phyloP scores from a whole-genome alignment of 371 early-diverging fungal genomes.

The Capniomyces stellatus region DNA sequence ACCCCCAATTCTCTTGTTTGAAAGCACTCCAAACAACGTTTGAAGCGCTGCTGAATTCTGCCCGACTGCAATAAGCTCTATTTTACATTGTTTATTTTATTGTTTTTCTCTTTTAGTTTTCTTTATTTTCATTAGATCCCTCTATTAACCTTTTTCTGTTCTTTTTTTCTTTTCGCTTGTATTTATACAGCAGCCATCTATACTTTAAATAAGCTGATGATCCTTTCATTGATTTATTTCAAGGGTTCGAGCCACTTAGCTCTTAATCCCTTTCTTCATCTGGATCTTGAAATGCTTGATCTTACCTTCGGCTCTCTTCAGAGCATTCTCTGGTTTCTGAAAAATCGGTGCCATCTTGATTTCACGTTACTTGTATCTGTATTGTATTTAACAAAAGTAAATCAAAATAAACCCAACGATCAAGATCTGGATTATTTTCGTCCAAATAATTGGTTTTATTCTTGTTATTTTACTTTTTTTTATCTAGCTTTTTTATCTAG shows the following conservation, averaged over 20 bases:
- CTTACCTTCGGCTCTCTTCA: conserved; percentile 7
- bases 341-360: conserved; percentile 5
- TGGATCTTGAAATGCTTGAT: no score
- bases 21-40: conserved; percentile 76
- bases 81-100: neutral
- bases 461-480: no score
- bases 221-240: neutral
- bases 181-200: no score
- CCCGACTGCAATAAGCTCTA: conserved; percentile 79
- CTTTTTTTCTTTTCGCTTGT: no score
- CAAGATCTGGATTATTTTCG: no score
- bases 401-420: no score
- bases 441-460: no score
- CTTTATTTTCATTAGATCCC: neutral
- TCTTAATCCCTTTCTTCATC: neutral
- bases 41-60: conserved; percentile 73
- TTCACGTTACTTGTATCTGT: no score
- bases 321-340: conserved; percentile 3
- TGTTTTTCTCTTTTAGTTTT: neutral
- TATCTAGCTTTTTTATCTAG: no score
- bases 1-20: conserved; percentile 67
- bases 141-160: no score
- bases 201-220: neutral
- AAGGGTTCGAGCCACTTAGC: neutral
- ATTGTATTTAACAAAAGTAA: no score